These are phyloP conservation scores for Fragaria nilgerrensis DNA, from an alignment of 306 rosid species.

Conservation along the genomic window DNA sequence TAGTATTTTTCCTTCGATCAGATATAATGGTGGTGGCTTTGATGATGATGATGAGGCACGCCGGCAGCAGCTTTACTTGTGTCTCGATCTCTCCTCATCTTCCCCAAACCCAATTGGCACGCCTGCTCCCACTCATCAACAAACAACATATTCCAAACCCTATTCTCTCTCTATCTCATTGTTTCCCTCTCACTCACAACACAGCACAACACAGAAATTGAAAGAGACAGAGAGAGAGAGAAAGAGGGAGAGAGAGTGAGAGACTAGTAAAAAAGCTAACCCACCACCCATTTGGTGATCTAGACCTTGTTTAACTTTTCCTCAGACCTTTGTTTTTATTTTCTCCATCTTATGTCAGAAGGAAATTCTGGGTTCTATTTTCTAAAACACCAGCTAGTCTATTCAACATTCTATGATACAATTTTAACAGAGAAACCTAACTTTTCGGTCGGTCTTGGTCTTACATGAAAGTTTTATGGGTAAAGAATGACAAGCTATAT, in stretches of 20 bases:
- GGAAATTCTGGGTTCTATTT: conserved; percentile 32
- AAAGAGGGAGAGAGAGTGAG: conserved; percentile 24
- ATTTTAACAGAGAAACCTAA: conserved; percentile 11
- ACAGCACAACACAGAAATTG: neutral
- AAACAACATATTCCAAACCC: conserved; percentile 12
- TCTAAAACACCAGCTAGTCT: conserved; percentile 42
- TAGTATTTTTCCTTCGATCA: conserved; percentile 13
- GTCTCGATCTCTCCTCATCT: conserved; percentile 35
- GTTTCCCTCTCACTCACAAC: neutral
- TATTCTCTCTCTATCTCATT: neutral
- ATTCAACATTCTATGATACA: conserved; percentile 24
- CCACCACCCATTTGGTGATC: conserved; percentile 61
- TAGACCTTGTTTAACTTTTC: conserved; percentile 56
- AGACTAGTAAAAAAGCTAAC: conserved; percentile 50
- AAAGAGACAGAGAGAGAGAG: neutral
- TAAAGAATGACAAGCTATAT: conserved; percentile 22
- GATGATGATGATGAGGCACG: conserved; percentile 69
- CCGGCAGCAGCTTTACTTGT: conserved; percentile 81
- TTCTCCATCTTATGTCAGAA: conserved; percentile 64
- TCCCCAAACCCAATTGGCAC: conserved; percentile 61
- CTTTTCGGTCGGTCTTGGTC: conserved; percentile 28
- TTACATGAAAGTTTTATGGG: neutral
- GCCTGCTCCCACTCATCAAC: conserved; percentile 83
- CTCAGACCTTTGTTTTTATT: conserved; percentile 36
- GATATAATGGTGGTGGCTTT: conserved; percentile 57